These are phyloP conservation scores for Colletotrichum higginsianum DNA, from an alignment of 2,329 filamentous ascomycete genomes.

Conservation along the genomic window DNA sequence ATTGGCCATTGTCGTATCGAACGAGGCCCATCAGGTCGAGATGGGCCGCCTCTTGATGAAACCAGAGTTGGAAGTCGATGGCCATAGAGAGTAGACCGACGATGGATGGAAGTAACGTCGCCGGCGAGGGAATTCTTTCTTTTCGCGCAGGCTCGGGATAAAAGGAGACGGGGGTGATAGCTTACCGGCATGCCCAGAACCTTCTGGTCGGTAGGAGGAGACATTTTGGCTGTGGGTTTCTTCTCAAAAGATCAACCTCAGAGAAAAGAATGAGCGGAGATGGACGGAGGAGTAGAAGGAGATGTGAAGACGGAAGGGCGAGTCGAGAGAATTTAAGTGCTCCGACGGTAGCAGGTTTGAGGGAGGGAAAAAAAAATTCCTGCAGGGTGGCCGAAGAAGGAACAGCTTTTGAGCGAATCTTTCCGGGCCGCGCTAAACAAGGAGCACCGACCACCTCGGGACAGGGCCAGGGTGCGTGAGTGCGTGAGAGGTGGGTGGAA, in stretches of 20 bases:
- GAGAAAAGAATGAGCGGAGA: constrained; percentile 76
- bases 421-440: constrained; percentile 56
- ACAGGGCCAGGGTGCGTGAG: constrained; percentile 38
- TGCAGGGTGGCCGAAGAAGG: constrained; percentile 56
- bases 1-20: constrained; percentile 17
- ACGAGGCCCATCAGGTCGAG: neutral
- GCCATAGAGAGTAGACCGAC: neutral
- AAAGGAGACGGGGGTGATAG: constrained; percentile 45
- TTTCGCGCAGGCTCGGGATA: constrained; percentile 43
- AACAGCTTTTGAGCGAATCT: constrained; percentile 69
- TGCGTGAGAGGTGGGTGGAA: constrained; percentile 45
- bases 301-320: constrained; percentile 58
- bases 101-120: constrained; percentile 44
- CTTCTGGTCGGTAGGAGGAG: constrained; percentile 67
- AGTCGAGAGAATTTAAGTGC: constrained; percentile 45
- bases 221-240: constrained; percentile 64
- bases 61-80: constrained; percentile 27
- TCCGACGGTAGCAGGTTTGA: constrained; percentile 61
- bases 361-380: constrained; percentile 69
- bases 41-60: neutral
- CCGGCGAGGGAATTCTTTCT: constrained; percentile 48
- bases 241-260: constrained; percentile 61
- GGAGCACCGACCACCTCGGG: constrained; percentile 39
- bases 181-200: constrained; percentile 79
- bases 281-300: constrained; percentile 59